A percentile compares a stretch with the other conserved stretches of the same genome.
phyloP scores from a whole-genome alignment of 768 basidiomycete species.

The Lactarius psammicola region DNA sequence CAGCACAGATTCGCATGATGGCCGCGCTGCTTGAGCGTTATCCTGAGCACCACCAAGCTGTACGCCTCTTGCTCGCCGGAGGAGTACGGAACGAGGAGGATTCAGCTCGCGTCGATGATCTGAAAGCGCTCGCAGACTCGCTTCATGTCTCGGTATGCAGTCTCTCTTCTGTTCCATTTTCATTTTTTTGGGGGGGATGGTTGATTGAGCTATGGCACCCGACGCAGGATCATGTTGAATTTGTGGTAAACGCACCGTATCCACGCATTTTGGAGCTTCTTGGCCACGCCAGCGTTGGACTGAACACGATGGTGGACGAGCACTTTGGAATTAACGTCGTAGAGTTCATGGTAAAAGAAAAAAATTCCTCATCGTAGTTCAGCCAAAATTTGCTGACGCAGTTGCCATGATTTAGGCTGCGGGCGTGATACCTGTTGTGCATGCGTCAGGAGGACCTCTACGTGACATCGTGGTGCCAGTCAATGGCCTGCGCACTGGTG shows the following conservation, averaged over 20 bases:
- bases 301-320: conserved; percentile 98
- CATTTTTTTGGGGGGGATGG: not conserved
- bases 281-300: conserved; percentile 71
- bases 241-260: conserved; percentile 83
- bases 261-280: conserved; percentile 67
- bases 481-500: conserved; percentile 67
- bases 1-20: conserved; percentile 73
- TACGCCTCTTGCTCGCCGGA: conserved; percentile 72
- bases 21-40: conserved; percentile 52
- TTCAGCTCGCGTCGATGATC: conserved; percentile 57
- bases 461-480: conserved; percentile 88
- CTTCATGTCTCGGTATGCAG: conserved; percentile 59
- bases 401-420: conserved; percentile 61
- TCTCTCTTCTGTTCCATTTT: not conserved
- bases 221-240: conserved; percentile 62
- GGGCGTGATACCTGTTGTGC: conserved; percentile 86
- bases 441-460: conserved; percentile 90
- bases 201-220: not conserved
- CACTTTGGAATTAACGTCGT: conserved; percentile 99
- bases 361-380: conserved; percentile 2
- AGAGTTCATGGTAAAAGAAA: conserved; percentile 81
- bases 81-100: conserved; percentile 82
- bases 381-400: not conserved
- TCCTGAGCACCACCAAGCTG: conserved; percentile 51
- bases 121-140: conserved; percentile 58